A percentile compares a stretch with the other conserved stretches of the same genome.
phyloP scores from a whole-genome alignment of 1,139 yeast species.

The Scheffersomyces cryptocercus region DNA sequence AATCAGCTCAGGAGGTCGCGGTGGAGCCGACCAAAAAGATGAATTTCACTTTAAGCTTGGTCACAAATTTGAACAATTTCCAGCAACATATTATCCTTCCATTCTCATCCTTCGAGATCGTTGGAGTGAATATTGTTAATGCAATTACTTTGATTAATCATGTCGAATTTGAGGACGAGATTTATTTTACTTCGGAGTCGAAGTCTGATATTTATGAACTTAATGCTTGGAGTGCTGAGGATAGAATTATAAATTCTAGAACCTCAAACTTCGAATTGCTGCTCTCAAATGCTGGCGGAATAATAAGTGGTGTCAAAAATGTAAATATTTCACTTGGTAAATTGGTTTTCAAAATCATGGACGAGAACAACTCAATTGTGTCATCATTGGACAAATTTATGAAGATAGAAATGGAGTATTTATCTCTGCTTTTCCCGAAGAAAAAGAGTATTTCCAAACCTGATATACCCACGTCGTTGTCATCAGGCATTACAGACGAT shows the following conservation, averaged over 20 bases:
- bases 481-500: conserved; percentile 2
- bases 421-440: not conserved
- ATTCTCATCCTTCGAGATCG: conserved; percentile 8
- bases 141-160: conserved; percentile 8
- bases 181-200: conserved; percentile 9
- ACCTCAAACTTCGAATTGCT: conserved; percentile 9
- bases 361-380: conserved; percentile 9
- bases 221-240: conserved; percentile 8
- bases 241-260: conserved; percentile 7
- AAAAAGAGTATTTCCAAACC: too few relatives aligned
- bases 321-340: conserved; percentile 12
- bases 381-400: conserved; percentile 8
- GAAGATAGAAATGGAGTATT: conserved; percentile 20
- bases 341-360: conserved; percentile 12
- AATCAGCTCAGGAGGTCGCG: not conserved
- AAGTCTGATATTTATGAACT: conserved; percentile 7
- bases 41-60: conserved; percentile 7
- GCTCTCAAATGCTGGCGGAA: conserved; percentile 17
- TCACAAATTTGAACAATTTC: conserved; percentile 11
- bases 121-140: conserved; percentile 6
- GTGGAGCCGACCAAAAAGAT: not conserved
- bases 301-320: conserved; percentile 13
- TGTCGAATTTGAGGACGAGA: conserved; percentile 5
- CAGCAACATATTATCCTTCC: conserved; percentile 17
- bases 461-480: not conserved